These are phyloP conservation scores for Macrolepiota dolichaula DNA, from an alignment of 768 basidiomycete species.

Conservation along the genomic window DNA sequence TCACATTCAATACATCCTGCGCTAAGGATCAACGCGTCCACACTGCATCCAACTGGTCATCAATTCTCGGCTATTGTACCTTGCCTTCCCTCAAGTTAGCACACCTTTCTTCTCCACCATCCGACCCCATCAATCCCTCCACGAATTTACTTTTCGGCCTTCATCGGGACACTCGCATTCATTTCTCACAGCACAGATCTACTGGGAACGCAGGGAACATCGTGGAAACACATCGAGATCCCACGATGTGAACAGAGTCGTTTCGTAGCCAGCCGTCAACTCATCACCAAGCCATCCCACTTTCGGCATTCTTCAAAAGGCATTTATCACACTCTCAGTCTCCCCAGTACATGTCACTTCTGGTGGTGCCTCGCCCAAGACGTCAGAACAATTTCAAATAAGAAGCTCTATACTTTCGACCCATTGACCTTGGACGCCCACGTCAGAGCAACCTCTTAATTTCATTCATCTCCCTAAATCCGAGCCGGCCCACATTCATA, in stretches of 20 bases:
- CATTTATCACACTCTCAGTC: background rate
- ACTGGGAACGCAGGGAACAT: too few species aligned
- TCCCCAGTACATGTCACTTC: conserved; percentile 14
- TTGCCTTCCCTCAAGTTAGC: background rate
- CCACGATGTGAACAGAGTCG: too few species aligned
- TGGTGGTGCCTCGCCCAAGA: conserved; percentile 13
- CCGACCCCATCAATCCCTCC: background rate
- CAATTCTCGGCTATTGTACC: background rate
- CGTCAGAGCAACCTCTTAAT: conserved; percentile 39
- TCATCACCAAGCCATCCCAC: too few species aligned
- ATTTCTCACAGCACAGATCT: background rate
- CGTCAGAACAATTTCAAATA: conserved; percentile 16
- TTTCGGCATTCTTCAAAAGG: too few species aligned
- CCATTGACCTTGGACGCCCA: conserved; percentile 12
- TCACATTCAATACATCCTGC: background rate
- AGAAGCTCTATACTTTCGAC: conserved; percentile 12
- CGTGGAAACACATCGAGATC: too few species aligned
- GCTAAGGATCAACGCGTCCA: background rate
- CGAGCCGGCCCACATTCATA: too few species aligned
- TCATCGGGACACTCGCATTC: too few species aligned
- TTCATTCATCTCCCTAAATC: conserved; percentile 13
- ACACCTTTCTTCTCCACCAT: background rate
- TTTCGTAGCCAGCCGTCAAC: too few species aligned
- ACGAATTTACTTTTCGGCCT: background rate
- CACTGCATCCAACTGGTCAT: background rate